Evolutionary conservation across 306 rosid genomes (phyloP).

Genomic region (Cercis canadensis): DNA sequence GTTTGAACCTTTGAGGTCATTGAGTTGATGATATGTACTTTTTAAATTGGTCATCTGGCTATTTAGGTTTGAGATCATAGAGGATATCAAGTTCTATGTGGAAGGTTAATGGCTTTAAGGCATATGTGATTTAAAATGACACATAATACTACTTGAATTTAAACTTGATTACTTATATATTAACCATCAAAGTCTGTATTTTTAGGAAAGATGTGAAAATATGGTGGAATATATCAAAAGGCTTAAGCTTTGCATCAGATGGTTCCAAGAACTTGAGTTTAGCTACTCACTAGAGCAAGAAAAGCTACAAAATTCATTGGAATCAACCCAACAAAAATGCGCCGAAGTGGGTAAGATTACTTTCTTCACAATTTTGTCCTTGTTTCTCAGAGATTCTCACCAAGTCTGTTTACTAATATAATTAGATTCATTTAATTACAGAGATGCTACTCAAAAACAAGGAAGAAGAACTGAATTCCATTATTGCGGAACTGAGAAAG

Average conservation of each 20-base stretch:
- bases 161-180: slow-evolving; percentile 14
- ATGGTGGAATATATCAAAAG: slow-evolving; percentile 88
- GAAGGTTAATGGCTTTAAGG: slow-evolving; percentile 2
- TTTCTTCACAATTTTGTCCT: neutral
- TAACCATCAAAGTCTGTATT: slow-evolving; percentile 19
- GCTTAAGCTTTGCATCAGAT: slow-evolving; percentile 88
- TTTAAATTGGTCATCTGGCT: neutral
- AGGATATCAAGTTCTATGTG: neutral
- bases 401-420: slow-evolving; percentile 19
- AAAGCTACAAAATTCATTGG: slow-evolving; percentile 66
- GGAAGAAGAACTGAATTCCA: slow-evolving; percentile 89
- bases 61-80: slow-evolving; percentile 28
- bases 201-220: slow-evolving; percentile 93
- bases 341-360: slow-evolving; percentile 66
- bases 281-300: slow-evolving; percentile 85
- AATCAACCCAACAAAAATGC: slow-evolving; percentile 70
- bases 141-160: slow-evolving; percentile 26
- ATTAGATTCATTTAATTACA: slow-evolving; percentile 40
- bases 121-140: slow-evolving; percentile 4
- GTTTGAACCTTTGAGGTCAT: slow-evolving; percentile 35
- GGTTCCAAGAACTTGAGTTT: slow-evolving; percentile 95
- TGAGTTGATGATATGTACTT: neutral
- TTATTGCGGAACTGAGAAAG: slow-evolving; percentile 76
- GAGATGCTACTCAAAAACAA: slow-evolving; percentile 74
- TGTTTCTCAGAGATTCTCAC: neutral